phyloP scores from a whole-genome alignment of 768 basidiomycete genomes.

The Mycena metata region DNA sequence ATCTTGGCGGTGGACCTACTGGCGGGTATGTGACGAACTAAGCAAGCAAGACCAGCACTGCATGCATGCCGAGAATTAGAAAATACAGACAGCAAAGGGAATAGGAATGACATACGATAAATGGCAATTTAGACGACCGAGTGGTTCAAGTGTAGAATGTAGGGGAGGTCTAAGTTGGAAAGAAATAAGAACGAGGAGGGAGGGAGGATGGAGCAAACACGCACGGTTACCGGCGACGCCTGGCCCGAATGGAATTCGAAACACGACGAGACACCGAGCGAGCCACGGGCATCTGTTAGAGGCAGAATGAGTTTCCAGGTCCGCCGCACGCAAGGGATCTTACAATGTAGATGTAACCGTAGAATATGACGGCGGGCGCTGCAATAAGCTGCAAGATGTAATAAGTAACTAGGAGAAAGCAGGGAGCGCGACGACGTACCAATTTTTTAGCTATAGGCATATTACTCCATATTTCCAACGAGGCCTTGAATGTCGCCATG shows the following conservation, averaged over 20 bases:
- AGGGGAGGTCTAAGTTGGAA: background rate
- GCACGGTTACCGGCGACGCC: background rate
- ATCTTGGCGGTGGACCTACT: too few relatives aligned
- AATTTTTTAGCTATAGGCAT: background rate
- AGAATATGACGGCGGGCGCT: background rate
- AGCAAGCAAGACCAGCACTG: too few relatives aligned
- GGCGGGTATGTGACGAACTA: too few relatives aligned
- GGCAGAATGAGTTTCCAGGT: background rate
- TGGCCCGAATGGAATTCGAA: background rate
- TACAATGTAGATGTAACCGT: slow-evolving; percentile 3
- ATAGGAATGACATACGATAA: too few relatives aligned
- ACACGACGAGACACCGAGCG: background rate
- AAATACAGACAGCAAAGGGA: too few relatives aligned
- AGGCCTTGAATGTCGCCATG: too few relatives aligned
- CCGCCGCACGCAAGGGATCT: background rate
- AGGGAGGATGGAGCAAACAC: background rate
- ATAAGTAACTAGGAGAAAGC: background rate
- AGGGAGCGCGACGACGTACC: background rate
- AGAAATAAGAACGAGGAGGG: background rate
- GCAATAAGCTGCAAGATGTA: background rate
- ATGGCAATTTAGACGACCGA: too few relatives aligned
- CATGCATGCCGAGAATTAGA: too few relatives aligned
- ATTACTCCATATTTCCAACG: background rate
- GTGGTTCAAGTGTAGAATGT: background rate
- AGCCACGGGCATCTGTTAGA: background rate